A percentile compares a stretch with the other conserved stretches of the same genome.
These are phyloP conservation scores for Prinsepia uniflora DNA, from an alignment of 306 rosid genomes.

Conservation along the genomic window DNA sequence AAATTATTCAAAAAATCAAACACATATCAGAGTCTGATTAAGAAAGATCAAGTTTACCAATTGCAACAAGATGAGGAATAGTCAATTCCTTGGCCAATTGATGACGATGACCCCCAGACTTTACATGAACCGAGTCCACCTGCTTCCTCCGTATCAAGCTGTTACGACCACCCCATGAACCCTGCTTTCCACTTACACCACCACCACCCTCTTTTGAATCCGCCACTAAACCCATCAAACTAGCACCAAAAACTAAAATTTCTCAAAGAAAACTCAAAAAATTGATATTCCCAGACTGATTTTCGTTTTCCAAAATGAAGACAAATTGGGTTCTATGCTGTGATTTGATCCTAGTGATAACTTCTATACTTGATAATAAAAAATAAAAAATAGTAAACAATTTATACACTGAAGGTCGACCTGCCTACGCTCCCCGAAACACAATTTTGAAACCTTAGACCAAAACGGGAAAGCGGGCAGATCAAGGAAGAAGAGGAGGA, in stretches of 20 bases:
- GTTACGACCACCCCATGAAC: slow-evolving; percentile 45
- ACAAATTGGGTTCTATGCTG: background rate
- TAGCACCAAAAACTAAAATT: background rate
- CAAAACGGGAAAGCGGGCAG: slow-evolving; percentile 7
- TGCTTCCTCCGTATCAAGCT: slow-evolving; percentile 65
- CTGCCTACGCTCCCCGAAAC: slow-evolving; percentile 17
- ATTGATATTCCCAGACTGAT: background rate
- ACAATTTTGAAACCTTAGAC: background rate
- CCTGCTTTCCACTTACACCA: slow-evolving; percentile 28
- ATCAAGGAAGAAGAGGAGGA: background rate
- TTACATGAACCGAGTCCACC: slow-evolving; percentile 56
- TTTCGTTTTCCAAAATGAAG: background rate
- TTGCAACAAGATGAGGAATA: slow-evolving; percentile 64
- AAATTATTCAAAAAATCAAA: background rate
- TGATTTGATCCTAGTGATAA: background rate
- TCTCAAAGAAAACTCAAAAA: background rate
- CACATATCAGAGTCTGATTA: background rate
- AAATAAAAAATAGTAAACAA: background rate
- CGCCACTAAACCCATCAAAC: slow-evolving; percentile 51
- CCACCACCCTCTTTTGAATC: slow-evolving; percentile 38
- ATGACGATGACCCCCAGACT: slow-evolving; percentile 31
- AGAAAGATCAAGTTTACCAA: slow-evolving; percentile 44
- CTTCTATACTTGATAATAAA: background rate
- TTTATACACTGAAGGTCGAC: slow-evolving; percentile 1
- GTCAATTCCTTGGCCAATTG: slow-evolving; percentile 80